A percentile compares a stretch with the other conserved stretches of the same genome.
phyloP scores from a whole-genome alignment of 176 grass and related monocot genomes.

The Ensete ventricosum region DNA sequence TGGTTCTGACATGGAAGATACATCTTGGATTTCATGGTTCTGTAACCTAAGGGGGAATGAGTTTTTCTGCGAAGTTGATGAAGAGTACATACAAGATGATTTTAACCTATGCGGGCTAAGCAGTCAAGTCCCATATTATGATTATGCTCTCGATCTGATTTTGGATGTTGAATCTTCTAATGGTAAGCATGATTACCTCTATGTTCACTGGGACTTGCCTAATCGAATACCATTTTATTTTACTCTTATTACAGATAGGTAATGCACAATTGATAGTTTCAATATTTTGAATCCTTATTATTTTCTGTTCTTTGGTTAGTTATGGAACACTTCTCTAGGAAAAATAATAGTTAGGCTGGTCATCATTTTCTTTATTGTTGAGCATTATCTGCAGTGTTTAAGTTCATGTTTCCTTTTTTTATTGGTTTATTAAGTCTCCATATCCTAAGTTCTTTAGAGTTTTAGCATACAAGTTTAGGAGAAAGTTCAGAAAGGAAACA shows the following conservation, averaged over 20 bases:
- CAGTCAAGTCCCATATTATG: slow-evolving; percentile 68
- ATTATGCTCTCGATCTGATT: slow-evolving; percentile 82
- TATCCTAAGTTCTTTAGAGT: too few relatives aligned
- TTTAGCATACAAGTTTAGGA: too few relatives aligned
- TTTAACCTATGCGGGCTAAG: slow-evolving; percentile 76
- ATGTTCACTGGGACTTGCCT: not conserved
- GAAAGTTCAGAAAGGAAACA: too few relatives aligned
- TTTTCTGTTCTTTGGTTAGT: too few relatives aligned
- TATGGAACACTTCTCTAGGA: too few relatives aligned
- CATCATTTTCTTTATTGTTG: too few relatives aligned
- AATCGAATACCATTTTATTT: not conserved
- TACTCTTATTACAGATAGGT: not conserved
- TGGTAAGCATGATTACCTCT: slow-evolving; percentile 27
- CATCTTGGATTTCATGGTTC: slow-evolving; percentile 87
- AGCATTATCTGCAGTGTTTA: too few relatives aligned
- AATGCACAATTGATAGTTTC: not conserved
- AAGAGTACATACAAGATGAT: slow-evolving; percentile 80
- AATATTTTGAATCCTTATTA: too few relatives aligned
- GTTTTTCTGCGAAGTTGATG: slow-evolving; percentile 80
- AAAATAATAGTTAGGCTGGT: too few relatives aligned
- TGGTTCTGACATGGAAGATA: slow-evolving; percentile 60
- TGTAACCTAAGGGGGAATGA: slow-evolving; percentile 69
- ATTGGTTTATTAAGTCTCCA: too few relatives aligned
- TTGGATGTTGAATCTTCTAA: slow-evolving; percentile 71
- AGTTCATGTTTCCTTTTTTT: too few relatives aligned